These are phyloP conservation scores for Glutinoglossum americanum DNA, from an alignment of 495 filamentous ascomycete species.

Conservation along the genomic window DNA sequence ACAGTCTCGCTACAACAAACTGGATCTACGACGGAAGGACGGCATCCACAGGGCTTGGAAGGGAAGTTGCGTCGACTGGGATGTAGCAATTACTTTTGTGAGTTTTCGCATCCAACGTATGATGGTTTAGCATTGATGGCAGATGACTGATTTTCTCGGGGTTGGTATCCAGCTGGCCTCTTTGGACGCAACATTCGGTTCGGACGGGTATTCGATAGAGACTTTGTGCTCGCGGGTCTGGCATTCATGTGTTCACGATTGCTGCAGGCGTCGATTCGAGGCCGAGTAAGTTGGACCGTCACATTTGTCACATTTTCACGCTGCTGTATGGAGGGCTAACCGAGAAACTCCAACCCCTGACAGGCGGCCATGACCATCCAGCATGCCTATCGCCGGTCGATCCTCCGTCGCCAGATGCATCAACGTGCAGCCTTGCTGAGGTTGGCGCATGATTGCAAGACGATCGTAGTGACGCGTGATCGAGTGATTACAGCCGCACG, in stretches of 20 bases:
- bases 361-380: constrained; percentile 33
- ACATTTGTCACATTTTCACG: neutral
- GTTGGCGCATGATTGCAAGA: constrained; percentile 16
- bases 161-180: constrained; percentile 11
- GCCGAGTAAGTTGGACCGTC: constrained; percentile 3
- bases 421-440: constrained; percentile 11
- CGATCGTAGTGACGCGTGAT: constrained; percentile 14
- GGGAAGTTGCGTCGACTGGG: constrained; percentile 16
- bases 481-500: constrained; percentile 13
- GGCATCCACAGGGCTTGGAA: constrained; percentile 3
- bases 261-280: constrained; percentile 23
- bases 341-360: constrained; percentile 9
- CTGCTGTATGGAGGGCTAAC: neutral
- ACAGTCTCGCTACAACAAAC: neutral
- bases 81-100: constrained; percentile 23
- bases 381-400: constrained; percentile 15
- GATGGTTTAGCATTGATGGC: neutral
- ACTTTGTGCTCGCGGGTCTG: constrained; percentile 32
- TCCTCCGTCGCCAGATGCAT: constrained; percentile 3
- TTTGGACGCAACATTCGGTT: constrained; percentile 12
- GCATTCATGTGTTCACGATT: constrained; percentile 42
- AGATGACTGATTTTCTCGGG: neutral
- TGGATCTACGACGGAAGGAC: neutral
- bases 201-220: constrained; percentile 21
- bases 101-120: constrained; percentile 5